A percentile compares a stretch with the other conserved stretches of the same genome.
Evolutionary conservation across 768 basidiomycete genomes (phyloP).

Genomic region (Hydnomerulius pinastri): DNA sequence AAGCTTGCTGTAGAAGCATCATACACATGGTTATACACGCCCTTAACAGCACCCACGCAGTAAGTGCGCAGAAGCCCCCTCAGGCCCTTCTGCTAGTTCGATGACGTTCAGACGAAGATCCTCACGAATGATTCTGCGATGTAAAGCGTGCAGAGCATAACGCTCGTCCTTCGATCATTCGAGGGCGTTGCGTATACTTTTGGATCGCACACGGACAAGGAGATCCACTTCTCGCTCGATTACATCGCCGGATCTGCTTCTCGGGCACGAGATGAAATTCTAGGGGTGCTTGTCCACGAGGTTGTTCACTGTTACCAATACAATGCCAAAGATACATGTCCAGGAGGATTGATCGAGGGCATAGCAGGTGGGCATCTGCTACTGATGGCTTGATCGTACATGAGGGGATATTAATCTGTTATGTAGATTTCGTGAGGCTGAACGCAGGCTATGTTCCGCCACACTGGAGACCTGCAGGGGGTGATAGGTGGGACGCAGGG

Average conservation of each 20-base stretch:
- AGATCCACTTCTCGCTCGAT: slow-evolving; percentile 72
- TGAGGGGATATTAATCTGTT: not conserved
- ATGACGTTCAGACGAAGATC: not conserved
- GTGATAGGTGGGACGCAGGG: slow-evolving; percentile 70
- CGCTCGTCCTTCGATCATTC: slow-evolving; percentile 64
- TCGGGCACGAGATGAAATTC: slow-evolving; percentile 59
- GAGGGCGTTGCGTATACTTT: slow-evolving; percentile 70
- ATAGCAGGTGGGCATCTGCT: slow-evolving; percentile 63
- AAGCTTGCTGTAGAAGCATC: slow-evolving; percentile 41
- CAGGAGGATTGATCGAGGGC: slow-evolving; percentile 76
- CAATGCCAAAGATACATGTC: slow-evolving; percentile 59
- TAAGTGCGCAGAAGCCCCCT: slow-evolving; percentile 32
- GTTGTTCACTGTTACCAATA: slow-evolving; percentile 81
- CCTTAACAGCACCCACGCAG: slow-evolving; percentile 47
- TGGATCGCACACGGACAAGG: slow-evolving; percentile 60
- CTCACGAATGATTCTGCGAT: slow-evolving; percentile 7
- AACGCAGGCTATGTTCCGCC: slow-evolving; percentile 60
- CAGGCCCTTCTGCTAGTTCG: not conserved
- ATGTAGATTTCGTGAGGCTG: slow-evolving; percentile 71
- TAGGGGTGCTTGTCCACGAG: slow-evolving; percentile 73
- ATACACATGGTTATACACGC: slow-evolving; percentile 45
- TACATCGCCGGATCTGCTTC: slow-evolving; percentile 50
- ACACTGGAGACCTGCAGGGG: slow-evolving; percentile 60
- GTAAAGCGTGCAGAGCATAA: slow-evolving; percentile 51
- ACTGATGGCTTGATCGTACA: not conserved